Evolutionary conservation across 805 yeast genomes (phyloP).

Genomic region (Teunomyces panamensis): DNA sequence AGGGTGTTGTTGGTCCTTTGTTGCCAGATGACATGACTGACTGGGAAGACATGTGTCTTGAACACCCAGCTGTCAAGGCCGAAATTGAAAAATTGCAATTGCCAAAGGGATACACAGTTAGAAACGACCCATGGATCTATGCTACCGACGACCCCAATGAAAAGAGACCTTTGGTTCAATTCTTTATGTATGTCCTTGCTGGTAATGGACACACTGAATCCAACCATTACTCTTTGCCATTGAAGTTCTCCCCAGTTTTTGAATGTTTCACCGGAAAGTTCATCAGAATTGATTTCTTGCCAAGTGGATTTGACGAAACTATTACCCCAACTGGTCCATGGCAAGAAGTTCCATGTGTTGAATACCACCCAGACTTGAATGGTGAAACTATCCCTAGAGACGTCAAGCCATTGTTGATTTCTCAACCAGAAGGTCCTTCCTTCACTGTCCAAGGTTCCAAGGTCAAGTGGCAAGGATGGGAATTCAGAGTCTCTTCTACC

Average conservation of each 20-base stretch:
- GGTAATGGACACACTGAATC: constrained; percentile 65
- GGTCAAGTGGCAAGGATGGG: constrained; percentile 82
- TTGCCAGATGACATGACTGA: constrained; percentile 61
- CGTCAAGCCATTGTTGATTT: constrained; percentile 64
- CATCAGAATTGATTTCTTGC: constrained; percentile 70
- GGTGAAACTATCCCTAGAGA: constrained; percentile 51
- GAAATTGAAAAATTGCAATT: constrained; percentile 67
- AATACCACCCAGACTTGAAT: constrained; percentile 70
- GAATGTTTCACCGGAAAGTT: constrained; percentile 59
- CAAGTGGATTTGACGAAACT: constrained; percentile 66
- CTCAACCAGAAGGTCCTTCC: constrained; percentile 80
- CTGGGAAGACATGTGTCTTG: constrained; percentile 48
- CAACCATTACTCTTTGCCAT: constrained; percentile 72
- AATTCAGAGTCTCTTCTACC: constrained; percentile 65
- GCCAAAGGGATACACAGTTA: constrained; percentile 53
- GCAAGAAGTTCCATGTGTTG: constrained; percentile 59
- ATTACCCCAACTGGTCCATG: constrained; percentile 57
- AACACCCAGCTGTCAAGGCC: constrained; percentile 57
- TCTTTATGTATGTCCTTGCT: constrained; percentile 69
- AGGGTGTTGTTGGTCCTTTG: constrained; percentile 68
- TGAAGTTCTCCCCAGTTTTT: constrained; percentile 71
- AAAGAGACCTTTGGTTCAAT: constrained; percentile 61
- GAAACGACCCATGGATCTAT: constrained; percentile 83
- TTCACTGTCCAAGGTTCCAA: constrained; percentile 58
- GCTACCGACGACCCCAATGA: constrained; percentile 70